phyloP scores from a whole-genome alignment of 768 basidiomycete species.

The Epithele typhae region DNA sequence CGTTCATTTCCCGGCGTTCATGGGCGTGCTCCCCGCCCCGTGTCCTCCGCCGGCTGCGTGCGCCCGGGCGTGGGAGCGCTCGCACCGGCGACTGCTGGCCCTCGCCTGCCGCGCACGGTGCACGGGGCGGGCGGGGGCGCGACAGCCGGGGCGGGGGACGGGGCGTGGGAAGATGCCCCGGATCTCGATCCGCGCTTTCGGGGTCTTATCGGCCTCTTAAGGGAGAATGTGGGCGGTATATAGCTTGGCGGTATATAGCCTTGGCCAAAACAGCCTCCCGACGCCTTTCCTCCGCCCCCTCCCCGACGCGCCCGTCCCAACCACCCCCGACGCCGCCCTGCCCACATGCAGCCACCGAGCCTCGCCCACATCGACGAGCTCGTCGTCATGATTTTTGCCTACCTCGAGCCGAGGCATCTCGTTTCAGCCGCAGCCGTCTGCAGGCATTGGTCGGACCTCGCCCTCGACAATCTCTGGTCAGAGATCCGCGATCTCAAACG shows the following conservation, averaged over 20 bases:
- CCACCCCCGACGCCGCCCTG: background rate
- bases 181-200: slow-evolving; percentile 11
- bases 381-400: slow-evolving; percentile 19
- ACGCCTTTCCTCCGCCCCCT: slow-evolving; percentile 3
- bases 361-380: slow-evolving; percentile 20
- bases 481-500: slow-evolving; percentile 43
- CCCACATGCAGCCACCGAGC: slow-evolving; percentile 4
- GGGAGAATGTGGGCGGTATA: slow-evolving; percentile 2
- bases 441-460: slow-evolving; percentile 53
- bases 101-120: no score
- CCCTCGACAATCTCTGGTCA: slow-evolving; percentile 56
- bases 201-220: slow-evolving; percentile 19
- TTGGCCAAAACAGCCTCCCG: background rate
- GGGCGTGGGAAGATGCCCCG: background rate
- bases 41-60: no score
- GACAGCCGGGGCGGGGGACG: no score
- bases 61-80: no score
- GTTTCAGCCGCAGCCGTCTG: slow-evolving; percentile 42
- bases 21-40: no score
- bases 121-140: no score
- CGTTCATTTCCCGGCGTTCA: no score
- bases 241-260: slow-evolving; percentile 16
- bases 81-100: no score
- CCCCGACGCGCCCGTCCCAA: background rate
- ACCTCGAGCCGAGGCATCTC: slow-evolving; percentile 20